phyloP scores from a whole-genome alignment of 768 basidiomycete genomes.

The Hygrophorus russula region DNA sequence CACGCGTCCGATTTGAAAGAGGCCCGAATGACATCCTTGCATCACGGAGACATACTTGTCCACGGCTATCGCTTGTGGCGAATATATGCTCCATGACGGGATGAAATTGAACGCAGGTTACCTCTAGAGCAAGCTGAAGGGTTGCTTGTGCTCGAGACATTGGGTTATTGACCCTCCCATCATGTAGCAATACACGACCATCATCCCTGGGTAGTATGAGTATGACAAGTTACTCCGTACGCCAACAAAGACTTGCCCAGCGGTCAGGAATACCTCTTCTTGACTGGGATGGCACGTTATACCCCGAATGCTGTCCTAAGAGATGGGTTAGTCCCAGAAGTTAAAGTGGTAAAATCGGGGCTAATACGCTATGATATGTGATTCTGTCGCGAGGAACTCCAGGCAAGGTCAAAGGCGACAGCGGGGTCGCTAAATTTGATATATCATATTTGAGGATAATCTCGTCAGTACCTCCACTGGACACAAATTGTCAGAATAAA shows the following conservation, averaged over 20 bases:
- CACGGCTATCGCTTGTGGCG: slow-evolving; percentile 47
- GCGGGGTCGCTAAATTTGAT: slow-evolving; percentile 9
- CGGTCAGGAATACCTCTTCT: slow-evolving; percentile 60
- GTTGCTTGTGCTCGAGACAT: slow-evolving; percentile 33
- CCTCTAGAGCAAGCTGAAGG: slow-evolving; percentile 41
- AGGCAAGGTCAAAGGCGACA: background rate
- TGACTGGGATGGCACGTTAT: slow-evolving; percentile 55
- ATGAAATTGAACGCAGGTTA: slow-evolving; percentile 58
- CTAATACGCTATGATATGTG: background rate
- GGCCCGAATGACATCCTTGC: slow-evolving; percentile 65
- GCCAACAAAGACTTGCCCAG: slow-evolving; percentile 32
- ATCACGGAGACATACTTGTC: slow-evolving; percentile 58
- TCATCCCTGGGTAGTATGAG: slow-evolving; percentile 42
- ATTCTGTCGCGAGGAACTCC: background rate
- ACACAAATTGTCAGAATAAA: slow-evolving; percentile 1
- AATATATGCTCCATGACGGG: slow-evolving; percentile 62
- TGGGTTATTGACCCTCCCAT: slow-evolving; percentile 30
- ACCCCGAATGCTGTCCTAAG: slow-evolving; percentile 53
- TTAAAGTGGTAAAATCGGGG: background rate
- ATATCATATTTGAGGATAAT: slow-evolving; percentile 44
- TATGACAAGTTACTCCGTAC: slow-evolving; percentile 2
- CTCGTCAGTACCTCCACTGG: slow-evolving; percentile 46
- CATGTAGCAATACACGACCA: slow-evolving; percentile 53
- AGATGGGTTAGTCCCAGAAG: background rate
- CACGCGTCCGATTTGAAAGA: slow-evolving; percentile 24